phyloP scores from a whole-genome alignment of 2,329 filamentous ascomycete species.

The Beauveria varroae region DNA sequence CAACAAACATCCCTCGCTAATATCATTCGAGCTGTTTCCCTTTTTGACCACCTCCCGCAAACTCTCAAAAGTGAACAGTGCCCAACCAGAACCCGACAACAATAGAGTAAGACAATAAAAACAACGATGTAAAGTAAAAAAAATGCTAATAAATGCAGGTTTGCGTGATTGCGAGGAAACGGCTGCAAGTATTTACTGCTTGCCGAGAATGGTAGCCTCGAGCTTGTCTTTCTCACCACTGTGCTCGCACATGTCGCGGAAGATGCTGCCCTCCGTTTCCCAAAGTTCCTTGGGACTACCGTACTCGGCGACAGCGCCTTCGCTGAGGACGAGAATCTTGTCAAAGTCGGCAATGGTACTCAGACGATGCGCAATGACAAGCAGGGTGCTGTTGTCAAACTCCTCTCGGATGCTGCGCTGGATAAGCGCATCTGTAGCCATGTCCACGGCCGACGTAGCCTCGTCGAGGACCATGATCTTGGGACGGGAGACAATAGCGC shows the following conservation, averaged over 20 bases:
- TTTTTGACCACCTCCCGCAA: background rate
- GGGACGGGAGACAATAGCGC: slow-evolving; percentile 62
- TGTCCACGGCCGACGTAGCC: slow-evolving; percentile 71
- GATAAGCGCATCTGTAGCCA: slow-evolving; percentile 67
- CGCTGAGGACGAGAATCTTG: slow-evolving; percentile 62
- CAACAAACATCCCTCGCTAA: background rate
- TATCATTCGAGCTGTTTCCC: background rate
- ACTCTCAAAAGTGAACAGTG: background rate
- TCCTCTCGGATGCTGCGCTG: slow-evolving; percentile 66
- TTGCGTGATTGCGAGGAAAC: background rate
- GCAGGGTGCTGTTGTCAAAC: slow-evolving; percentile 58
- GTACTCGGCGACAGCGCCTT: slow-evolving; percentile 60
- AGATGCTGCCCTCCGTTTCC: slow-evolving; percentile 43
- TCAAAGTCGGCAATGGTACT: slow-evolving; percentile 75
- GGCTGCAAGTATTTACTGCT: background rate
- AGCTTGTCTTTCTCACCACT: slow-evolving; percentile 52
- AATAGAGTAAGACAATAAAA: background rate
- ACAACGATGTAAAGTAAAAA: background rate
- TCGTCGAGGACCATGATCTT: slow-evolving; percentile 77
- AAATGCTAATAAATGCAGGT: slow-evolving; percentile 3
- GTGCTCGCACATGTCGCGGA: slow-evolving; percentile 56
- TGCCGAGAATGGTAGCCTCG: slow-evolving; percentile 35
- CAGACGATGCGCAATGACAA: slow-evolving; percentile 70
- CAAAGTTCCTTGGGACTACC: slow-evolving; percentile 57
- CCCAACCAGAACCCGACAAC: background rate